phyloP scores from a whole-genome alignment of 2,329 filamentous ascomycete genomes.

The Arthroderma sp. region DNA sequence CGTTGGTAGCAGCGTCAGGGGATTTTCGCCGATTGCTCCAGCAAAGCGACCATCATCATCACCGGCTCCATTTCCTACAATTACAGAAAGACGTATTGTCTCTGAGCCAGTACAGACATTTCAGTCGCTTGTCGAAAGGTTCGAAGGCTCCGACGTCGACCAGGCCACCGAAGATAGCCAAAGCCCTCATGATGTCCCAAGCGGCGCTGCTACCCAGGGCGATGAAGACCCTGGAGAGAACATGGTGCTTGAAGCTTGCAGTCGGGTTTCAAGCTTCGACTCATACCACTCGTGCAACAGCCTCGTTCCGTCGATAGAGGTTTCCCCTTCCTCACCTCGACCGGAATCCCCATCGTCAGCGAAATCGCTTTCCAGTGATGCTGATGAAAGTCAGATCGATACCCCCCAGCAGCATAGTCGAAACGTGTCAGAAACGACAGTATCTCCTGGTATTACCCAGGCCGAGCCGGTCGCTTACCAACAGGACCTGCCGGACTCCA shows the following conservation, averaged over 20 bases:
- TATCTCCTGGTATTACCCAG: constrained; percentile 8
- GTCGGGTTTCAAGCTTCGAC: constrained; percentile 21
- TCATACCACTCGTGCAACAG: constrained; percentile 30
- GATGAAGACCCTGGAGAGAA: too few species aligned
- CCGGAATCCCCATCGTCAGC: constrained; percentile 12
- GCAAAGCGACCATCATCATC: not conserved
- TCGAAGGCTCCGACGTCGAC: constrained; percentile 13
- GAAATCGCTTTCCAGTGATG: constrained; percentile 7
- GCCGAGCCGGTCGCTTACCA: not conserved
- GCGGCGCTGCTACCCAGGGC: too few species aligned
- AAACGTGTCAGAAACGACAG: constrained; percentile 18
- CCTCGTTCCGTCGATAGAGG: not conserved
- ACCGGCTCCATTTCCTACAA: constrained; percentile 7
- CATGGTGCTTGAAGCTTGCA: too few species aligned
- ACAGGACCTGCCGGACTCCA: not conserved
- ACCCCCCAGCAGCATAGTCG: constrained; percentile 13
- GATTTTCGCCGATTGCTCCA: too few species aligned
- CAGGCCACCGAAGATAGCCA: too few species aligned
- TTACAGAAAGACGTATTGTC: constrained; percentile 13
- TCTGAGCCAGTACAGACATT: constrained; percentile 22
- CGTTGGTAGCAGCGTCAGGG: too few species aligned
- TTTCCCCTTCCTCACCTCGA: constrained; percentile 10
- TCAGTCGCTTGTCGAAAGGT: constrained; percentile 25
- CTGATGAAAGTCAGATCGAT: constrained; percentile 6
- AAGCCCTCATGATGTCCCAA: too few species aligned